These are phyloP conservation scores for Elsinoe australis DNA, from an alignment of 2,329 filamentous ascomycete species.

Conservation along the genomic window DNA sequence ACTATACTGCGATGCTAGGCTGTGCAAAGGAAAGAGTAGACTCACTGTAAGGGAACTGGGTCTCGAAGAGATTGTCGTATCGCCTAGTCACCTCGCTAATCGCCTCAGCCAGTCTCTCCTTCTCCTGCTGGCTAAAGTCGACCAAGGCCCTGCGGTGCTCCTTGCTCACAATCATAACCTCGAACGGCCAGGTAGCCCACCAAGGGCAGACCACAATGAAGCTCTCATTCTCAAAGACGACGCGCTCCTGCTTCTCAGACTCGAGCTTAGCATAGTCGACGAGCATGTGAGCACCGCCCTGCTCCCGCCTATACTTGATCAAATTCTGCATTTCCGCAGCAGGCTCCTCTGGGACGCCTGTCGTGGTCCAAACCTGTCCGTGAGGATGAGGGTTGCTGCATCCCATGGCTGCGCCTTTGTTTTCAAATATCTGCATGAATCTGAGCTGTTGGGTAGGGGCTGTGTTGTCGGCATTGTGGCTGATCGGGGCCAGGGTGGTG, in stretches of 20 bases:
- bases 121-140: slow-evolving; percentile 67
- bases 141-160: slow-evolving; percentile 76
- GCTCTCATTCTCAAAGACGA: slow-evolving; percentile 77
- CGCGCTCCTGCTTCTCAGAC: slow-evolving; percentile 68
- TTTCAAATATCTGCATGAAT: slow-evolving; percentile 99
- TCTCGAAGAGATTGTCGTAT: slow-evolving; percentile 97
- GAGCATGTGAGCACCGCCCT: slow-evolving; percentile 67
- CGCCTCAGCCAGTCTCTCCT: slow-evolving; percentile 66
- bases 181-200: slow-evolving; percentile 98
- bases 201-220: slow-evolving; percentile 90
- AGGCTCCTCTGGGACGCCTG: slow-evolving; percentile 82
- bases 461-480: slow-evolving; percentile 37
- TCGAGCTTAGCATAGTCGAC: slow-evolving; percentile 83
- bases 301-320: slow-evolving; percentile 65
- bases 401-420: slow-evolving; percentile 96
- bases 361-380: slow-evolving; percentile 94
- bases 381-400: slow-evolving; percentile 98
- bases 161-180: slow-evolving; percentile 82
- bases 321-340: slow-evolving; percentile 70
- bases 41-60: slow-evolving; percentile 87
- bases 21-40: too few species aligned
- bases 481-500: slow-evolving; percentile 41
- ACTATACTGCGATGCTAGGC: too few species aligned
- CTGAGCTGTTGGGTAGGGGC: slow-evolving; percentile 68
- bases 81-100: slow-evolving; percentile 81